phyloP scores from a whole-genome alignment of 164 flowering plant species.

The Stephania japonica region DNA sequence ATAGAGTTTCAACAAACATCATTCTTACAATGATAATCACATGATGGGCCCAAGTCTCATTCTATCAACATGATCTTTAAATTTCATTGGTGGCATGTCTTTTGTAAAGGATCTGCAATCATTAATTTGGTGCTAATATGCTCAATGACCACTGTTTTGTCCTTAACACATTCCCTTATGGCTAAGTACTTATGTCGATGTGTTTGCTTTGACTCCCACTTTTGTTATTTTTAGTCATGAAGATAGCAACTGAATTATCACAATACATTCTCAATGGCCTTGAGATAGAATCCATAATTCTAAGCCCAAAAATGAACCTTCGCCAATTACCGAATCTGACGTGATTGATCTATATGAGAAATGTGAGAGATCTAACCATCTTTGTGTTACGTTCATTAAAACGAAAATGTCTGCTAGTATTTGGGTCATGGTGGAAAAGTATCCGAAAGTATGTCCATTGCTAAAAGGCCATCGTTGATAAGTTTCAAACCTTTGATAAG shows the following conservation, averaged over 20 bases:
- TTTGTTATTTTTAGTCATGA: background rate
- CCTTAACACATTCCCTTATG: background rate
- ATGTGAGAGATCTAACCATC: no score
- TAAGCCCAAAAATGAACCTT: no score
- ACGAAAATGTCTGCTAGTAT: no score
- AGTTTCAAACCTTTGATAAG: no score
- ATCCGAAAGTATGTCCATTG: no score
- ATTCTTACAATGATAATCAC: background rate
- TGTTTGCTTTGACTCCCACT: slow-evolving; percentile 6
- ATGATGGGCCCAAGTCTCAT: background rate
- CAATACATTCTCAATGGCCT: background rate
- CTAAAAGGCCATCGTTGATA: no score
- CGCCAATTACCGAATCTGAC: no score
- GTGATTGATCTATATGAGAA: no score
- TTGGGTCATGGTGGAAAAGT: no score
- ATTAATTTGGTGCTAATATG: background rate
- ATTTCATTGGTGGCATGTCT: background rate
- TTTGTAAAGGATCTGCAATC: background rate
- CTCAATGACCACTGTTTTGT: background rate
- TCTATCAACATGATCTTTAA: background rate
- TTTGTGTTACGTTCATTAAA: no score
- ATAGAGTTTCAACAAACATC: background rate
- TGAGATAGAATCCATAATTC: no score
- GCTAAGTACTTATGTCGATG: background rate
- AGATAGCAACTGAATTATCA: background rate